Evolutionary conservation across 768 basidiomycete genomes (phyloP), one percentile per base, ranked within the genome.

Genomic region (Amanita muscaria): DNA sequence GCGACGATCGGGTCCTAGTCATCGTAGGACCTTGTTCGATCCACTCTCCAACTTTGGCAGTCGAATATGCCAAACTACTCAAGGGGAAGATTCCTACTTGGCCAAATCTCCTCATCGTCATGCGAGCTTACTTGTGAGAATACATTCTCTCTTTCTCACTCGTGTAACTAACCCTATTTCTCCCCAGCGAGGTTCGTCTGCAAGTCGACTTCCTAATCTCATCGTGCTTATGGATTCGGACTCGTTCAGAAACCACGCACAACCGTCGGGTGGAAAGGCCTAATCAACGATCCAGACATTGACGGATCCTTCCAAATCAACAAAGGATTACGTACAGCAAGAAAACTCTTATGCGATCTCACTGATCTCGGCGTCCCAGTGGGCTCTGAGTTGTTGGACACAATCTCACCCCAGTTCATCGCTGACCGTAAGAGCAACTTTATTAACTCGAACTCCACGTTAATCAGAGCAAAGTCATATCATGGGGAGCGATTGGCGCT

Each of bases 201-300:
- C n/a, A n/a, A n/a, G n/a, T n/a, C n/a, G n/a, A n/a, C n/a, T n/a
- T n/a, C n/a, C n/a, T n/a, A n/a, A n/a, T n/a, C n/a, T n/a, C n/a
- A n/a, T n/a, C n/a, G n/a, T n/a, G n/a, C n/a, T n/a, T n/a, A n/a
- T n/a, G n/a, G n/a, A n/a, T n/a, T n/a, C n/a, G n/a, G n/a, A 33
- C 12, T 23, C n/a, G 22, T 22, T 7, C 60, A 94, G 79, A 94
- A 97, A 80, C 96, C 92, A 0, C 77, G 94, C 46, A 98, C 94
- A 22, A 98, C 92, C 2, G 92, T 97, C 38, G 93, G 93, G 54
- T 97, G 88, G 88, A 97, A 99, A 68, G 96, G 94, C 30, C 73
- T 88, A 56, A 87, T 86, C 60, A 90, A 90, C 61, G 94, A 97
- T 65, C 93, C 93, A 2, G 86, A 93, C 58, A 87, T 98, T 59